A percentile compares a stretch with the other conserved stretches of the same genome.
Evolutionary conservation across 1,284 basidiomycete genomes (phyloP).

Genomic region (Dichomitus squalens): DNA sequence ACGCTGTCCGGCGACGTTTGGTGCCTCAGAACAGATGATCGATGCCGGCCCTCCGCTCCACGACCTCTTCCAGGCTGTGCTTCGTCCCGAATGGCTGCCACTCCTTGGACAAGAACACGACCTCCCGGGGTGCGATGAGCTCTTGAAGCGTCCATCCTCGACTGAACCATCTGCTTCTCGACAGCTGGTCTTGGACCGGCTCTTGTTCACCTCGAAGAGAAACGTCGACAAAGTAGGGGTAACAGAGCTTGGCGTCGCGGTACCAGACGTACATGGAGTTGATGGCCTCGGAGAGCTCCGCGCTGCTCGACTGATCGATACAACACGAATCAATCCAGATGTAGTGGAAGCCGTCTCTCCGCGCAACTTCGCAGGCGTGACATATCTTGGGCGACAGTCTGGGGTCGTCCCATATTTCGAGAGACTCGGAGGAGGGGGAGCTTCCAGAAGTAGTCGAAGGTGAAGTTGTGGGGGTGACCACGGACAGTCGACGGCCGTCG

Average conservation of each 20-base stretch:
- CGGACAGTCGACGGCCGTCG: neutral
- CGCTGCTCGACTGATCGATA: neutral
- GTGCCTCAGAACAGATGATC: no score
- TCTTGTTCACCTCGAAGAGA: neutral
- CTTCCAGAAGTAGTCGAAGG: neutral
- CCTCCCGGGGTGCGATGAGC: neutral
- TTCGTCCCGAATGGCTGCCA: neutral
- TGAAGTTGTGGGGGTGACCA: neutral
- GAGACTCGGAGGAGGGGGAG: neutral
- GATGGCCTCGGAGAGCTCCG: neutral
- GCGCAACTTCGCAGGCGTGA: neutral
- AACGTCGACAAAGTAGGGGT: neutral
- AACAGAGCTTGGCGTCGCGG: neutral
- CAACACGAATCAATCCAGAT: neutral
- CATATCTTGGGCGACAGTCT: neutral
- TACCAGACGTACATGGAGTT: neutral
- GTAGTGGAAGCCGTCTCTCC: neutral
- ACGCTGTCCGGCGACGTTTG: no score
- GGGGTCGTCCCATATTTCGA: neutral
- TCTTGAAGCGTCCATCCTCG: neutral
- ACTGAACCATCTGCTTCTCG: neutral
- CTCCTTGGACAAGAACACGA: neutral
- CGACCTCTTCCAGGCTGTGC: neutral
- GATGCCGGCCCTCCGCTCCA: no score
- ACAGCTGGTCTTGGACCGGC: neutral